These are phyloP conservation scores for Gracilaria domingensis DNA, from an alignment of 23 red algal species.

Conservation along the genomic window DNA sequence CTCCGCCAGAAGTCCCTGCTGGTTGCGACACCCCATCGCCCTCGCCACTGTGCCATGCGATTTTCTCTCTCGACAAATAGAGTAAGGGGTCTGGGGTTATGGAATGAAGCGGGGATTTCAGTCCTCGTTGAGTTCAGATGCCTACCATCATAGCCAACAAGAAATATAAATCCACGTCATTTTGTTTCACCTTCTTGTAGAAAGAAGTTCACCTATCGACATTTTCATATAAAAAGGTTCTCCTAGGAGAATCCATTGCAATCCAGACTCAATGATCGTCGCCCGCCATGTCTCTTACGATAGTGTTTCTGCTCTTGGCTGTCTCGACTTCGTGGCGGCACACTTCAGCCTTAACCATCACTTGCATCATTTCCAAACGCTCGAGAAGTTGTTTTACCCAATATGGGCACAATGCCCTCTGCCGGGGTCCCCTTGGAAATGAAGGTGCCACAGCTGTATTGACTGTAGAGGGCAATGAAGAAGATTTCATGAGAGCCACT, in stretches of 20 bases:
- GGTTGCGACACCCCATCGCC: no score
- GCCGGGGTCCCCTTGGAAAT: neutral
- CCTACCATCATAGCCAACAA: no score
- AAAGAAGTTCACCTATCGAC: neutral
- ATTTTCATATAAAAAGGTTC: neutral
- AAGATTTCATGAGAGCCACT: neutral
- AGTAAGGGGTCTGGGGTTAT: no score
- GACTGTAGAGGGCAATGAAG: neutral
- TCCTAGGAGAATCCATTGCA: neutral
- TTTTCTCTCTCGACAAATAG: no score
- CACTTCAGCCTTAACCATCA: neutral
- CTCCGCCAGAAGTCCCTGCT: no score
- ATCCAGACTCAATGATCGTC: neutral
- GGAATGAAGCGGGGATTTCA: no score
- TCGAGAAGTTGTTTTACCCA: neutral
- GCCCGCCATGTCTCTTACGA: neutral
- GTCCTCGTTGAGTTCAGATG: no score
- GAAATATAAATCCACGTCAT: no score
- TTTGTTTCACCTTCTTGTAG: neutral
- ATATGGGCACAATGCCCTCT: neutral
- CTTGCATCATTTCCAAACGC: neutral
- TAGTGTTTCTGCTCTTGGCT: neutral
- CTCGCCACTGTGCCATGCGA: no score
- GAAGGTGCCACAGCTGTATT: neutral
- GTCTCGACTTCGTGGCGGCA: neutral